Evolutionary conservation across 495 filamentous ascomycete species (phyloP), one percentile per base, ranked within the genome.

Genomic region (Neurospora sp.): DNA sequence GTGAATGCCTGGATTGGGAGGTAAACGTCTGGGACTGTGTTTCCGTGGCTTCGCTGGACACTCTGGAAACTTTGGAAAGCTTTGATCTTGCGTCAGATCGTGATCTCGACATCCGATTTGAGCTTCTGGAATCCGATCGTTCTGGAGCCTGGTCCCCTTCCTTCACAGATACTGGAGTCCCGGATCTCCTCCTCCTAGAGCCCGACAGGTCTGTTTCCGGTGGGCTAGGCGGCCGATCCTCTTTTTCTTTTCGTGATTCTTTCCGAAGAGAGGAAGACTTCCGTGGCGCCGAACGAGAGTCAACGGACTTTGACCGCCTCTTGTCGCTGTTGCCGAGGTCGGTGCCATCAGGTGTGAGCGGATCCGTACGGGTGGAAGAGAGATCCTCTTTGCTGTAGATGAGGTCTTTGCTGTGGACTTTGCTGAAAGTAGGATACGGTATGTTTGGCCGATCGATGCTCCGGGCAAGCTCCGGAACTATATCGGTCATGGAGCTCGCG

Each of bases 391-490:
- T 86, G 79, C 87, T 89, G 69, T 86, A 84, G 44, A 96, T 85
- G 69, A 88, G 86, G 79, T 96, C 93, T 80, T 93, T 95, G 87
- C 93, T 96, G 79, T 96, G 92, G 42, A 91, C 90, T 80, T 97
- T 97, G 78, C 91, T 94, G 83, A 97, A 96, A 20, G 84, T 86
- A 5, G 94, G 94, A 79, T 98, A 98, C 14, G 93, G 90, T 31
- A 92, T 80, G 83, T 87, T 93, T 74, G 88, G 85, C 71, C 86
- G 79, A 16, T 83, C 83, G 35, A 82, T 77, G 31, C 80, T 80
- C 71, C 84, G 80, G 27, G 80, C 66, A 16, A 88, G 79, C 79
- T 89, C 87, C 69, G 86, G 85, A 8, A 87, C 85, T 74, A 87
- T 78, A 46, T 88, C 83, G 37, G 74, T 82, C 80, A 85, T 81